phyloP scores from a whole-genome alignment of 2,329 filamentous ascomycete genomes.

The Phaeophleospora eucalypticola region DNA sequence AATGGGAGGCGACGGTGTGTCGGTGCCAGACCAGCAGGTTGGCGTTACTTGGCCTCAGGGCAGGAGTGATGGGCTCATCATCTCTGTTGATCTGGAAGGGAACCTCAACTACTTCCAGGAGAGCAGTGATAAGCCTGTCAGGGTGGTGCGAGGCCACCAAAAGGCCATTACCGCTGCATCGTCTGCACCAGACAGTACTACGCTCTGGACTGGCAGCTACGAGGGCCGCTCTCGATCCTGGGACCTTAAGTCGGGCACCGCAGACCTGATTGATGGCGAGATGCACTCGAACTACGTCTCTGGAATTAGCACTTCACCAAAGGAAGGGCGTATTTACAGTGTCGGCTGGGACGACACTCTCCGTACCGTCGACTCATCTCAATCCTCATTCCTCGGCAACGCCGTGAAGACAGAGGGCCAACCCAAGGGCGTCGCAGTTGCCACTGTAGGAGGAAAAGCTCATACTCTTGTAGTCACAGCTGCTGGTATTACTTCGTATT shows the following conservation, averaged over 20 bases:
- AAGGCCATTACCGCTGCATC: conserved; percentile 81
- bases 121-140: conserved; percentile 64
- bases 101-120: conserved; percentile 84
- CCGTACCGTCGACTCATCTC: conserved; percentile 69
- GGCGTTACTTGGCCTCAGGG: conserved; percentile 86
- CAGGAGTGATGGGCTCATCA: conserved; percentile 78
- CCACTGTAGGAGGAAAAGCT: conserved; percentile 52
- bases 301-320: conserved; percentile 60
- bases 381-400: conserved; percentile 69
- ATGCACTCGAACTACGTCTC: conserved; percentile 81
- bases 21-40: conserved; percentile 84
- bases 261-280: conserved; percentile 70
- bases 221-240: conserved; percentile 84
- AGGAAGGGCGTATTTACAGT: conserved; percentile 62
- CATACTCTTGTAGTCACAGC: conserved; percentile 50
- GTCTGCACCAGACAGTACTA: conserved; percentile 53
- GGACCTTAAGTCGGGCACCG: conserved; percentile 68
- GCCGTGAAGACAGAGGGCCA: conserved; percentile 68
- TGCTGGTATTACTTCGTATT: conserved; percentile 57
- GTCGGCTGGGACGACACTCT: conserved; percentile 94
- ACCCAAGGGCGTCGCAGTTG: conserved; percentile 67
- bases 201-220: conserved; percentile 84
- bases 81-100: conserved; percentile 82
- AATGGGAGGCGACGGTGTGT: conserved; percentile 66
- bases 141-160: conserved; percentile 79